phyloP scores from a whole-genome alignment of 2,329 filamentous ascomycete species.

The Pseudopyricularia cyperi region DNA sequence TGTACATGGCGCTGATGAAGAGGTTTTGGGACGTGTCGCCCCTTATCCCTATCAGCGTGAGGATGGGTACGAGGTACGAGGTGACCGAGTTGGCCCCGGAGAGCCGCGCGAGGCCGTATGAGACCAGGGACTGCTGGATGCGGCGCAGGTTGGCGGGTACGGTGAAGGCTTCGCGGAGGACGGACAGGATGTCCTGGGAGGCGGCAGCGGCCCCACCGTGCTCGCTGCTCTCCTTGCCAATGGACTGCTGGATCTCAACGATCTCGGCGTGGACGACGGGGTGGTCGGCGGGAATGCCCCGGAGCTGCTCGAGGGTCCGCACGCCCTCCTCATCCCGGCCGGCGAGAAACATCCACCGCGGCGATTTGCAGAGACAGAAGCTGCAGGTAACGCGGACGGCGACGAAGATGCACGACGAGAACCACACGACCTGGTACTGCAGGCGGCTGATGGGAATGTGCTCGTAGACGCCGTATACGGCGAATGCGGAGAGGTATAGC shows the following conservation, averaged over 20 bases:
- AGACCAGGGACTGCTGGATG: constrained; percentile 22
- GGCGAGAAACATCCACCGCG: constrained; percentile 19
- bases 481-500: constrained; percentile 18
- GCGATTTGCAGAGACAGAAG: constrained; percentile 19
- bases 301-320: constrained; percentile 14
- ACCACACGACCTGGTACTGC: constrained; percentile 18
- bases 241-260: neutral
- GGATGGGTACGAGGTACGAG: constrained; percentile 27
- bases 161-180: constrained; percentile 20
- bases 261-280: constrained; percentile 14
- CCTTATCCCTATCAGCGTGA: constrained; percentile 21
- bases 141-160: constrained; percentile 24
- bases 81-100: constrained; percentile 30
- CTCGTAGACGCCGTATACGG: constrained; percentile 19
- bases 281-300: constrained; percentile 16
- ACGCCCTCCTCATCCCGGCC: constrained; percentile 15
- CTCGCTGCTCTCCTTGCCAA: too few relatives aligned
- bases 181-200: constrained; percentile 2
- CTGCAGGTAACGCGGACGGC: constrained; percentile 12
- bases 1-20: constrained; percentile 28
- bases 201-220: too few relatives aligned
- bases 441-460: constrained; percentile 12
- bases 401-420: constrained; percentile 16
- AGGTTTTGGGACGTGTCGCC: constrained; percentile 17
- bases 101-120: constrained; percentile 26